Percentiles rank a stretch among this genome's conserved stretches.
These are phyloP conservation scores for Fragilaria crotonensis DNA, from an alignment of 108 stramenopile species.

Conservation along the genomic window DNA sequence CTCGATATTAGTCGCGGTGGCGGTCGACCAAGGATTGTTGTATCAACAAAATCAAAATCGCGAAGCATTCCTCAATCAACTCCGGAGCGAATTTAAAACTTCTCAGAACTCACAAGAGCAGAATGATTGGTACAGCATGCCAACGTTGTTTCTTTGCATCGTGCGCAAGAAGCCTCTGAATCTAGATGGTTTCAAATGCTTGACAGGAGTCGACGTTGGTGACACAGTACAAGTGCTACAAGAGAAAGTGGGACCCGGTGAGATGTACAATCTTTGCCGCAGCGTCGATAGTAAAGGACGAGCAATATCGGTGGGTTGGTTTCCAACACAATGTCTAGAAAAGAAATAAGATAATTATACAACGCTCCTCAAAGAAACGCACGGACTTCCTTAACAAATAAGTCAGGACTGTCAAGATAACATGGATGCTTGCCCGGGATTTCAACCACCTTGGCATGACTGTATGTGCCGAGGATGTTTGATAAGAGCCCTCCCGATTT, in stretches of 20 bases:
- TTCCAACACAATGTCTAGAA: constrained; percentile 60
- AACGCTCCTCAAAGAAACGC: neutral
- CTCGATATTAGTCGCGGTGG: constrained; percentile 19
- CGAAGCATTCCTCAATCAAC: constrained; percentile 17
- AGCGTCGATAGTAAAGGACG: constrained; percentile 12
- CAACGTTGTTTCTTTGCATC: constrained; percentile 38
- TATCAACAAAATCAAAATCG: constrained; percentile 28
- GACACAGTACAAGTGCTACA: constrained; percentile 67
- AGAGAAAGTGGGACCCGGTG: constrained; percentile 63
- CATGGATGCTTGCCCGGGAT: constrained; percentile 63
- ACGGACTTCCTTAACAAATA: constrained; percentile 34
- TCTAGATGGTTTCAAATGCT: constrained; percentile 44
- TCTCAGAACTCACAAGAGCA: constrained; percentile 7
- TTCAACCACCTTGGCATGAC: constrained; percentile 40
- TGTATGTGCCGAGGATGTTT: constrained; percentile 22
- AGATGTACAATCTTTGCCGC: constrained; percentile 69
- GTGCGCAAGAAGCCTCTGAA: constrained; percentile 23
- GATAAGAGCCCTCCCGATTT: constrained; percentile 32
- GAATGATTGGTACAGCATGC: neutral
- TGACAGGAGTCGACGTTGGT: constrained; percentile 44
- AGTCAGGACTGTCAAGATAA: constrained; percentile 63
- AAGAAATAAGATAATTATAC: constrained; percentile 3
- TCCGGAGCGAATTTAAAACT: constrained; percentile 22
- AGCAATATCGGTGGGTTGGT: constrained; percentile 59
- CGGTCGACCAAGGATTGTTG: constrained; percentile 31